These are phyloP conservation scores for Hypholoma sublateritium DNA, from an alignment of 768 basidiomycete genomes.

Conservation along the genomic window DNA sequence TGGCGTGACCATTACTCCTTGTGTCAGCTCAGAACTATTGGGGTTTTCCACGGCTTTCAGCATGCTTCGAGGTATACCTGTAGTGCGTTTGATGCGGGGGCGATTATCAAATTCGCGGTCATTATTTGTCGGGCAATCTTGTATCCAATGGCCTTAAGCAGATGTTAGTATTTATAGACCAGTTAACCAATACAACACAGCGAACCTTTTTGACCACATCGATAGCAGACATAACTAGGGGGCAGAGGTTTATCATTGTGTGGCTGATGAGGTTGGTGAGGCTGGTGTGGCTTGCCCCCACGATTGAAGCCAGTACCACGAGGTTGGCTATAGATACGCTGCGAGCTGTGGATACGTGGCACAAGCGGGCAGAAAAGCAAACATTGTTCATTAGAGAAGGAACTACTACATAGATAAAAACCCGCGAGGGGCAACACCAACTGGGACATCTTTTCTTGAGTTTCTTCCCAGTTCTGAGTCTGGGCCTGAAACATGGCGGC, in stretches of 20 bases:
- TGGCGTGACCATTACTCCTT: conserved; percentile 97
- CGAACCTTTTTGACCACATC: conserved; percentile 95
- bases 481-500: conserved; percentile 98
- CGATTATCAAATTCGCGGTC: conserved; percentile 93
- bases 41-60: conserved; percentile 94
- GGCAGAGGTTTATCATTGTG: conserved; percentile 80
- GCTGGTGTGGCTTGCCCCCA: conserved; percentile 57
- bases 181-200: not conserved
- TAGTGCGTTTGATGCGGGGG: conserved; percentile 95
- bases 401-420: conserved; percentile 67
- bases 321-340: conserved; percentile 63
- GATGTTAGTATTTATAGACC: conserved; percentile 10
- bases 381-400: conserved; percentile 69
- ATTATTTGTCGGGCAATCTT: conserved; percentile 97
- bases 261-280: conserved; percentile 46
- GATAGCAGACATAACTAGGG: conserved; percentile 96
- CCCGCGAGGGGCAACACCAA: conserved; percentile 71
- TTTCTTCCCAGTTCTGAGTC: conserved; percentile 95
- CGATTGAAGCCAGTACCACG: conserved; percentile 66
- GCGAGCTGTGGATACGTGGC: conserved; percentile 50
- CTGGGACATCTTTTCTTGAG: conserved; percentile 99
- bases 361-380: conserved; percentile 33
- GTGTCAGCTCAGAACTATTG: conserved; percentile 61
- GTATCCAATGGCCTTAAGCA: conserved; percentile 93
- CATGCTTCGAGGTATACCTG: conserved; percentile 97